These are phyloP conservation scores for Hura crepitans DNA, from an alignment of 441 rosid species.

Conservation along the genomic window DNA sequence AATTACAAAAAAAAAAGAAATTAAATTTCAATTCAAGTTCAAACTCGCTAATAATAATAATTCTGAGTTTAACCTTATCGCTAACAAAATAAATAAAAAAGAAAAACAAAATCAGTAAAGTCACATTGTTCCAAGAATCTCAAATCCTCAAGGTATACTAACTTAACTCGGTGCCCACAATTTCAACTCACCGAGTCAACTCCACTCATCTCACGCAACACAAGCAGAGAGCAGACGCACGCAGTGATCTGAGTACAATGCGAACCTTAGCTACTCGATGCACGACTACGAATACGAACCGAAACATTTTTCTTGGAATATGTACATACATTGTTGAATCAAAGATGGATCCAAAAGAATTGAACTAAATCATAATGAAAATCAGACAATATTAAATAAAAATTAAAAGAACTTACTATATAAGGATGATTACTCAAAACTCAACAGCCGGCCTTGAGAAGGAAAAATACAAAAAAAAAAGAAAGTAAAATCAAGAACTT, in stretches of 20 bases:
- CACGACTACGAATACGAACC: neutral
- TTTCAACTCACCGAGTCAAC: conserved; percentile 11
- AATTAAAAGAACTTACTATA: neutral
- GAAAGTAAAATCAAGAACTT: neutral
- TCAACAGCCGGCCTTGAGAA: conserved; percentile 7
- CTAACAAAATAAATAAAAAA: neutral
- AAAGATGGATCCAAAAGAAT: conserved; percentile 10
- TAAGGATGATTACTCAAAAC: neutral
- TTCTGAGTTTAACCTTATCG: neutral
- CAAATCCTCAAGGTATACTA: neutral
- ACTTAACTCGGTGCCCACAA: neutral
- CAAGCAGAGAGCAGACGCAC: too few species aligned
- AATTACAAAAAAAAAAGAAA: neutral
- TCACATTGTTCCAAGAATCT: conserved; percentile 9
- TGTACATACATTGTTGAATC: conserved; percentile 10
- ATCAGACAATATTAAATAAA: neutral
- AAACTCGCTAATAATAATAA: neutral
- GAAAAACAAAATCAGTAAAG: neutral
- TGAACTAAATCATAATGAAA: neutral
- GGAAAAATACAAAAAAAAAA: neutral
- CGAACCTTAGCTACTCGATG: neutral
- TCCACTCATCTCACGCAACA: neutral
- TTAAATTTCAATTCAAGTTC: neutral
- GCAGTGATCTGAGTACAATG: neutral
- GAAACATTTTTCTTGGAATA: neutral